These are phyloP conservation scores for Aspergillus ustus DNA, from an alignment of 2,329 filamentous ascomycete species.

Conservation along the genomic window DNA sequence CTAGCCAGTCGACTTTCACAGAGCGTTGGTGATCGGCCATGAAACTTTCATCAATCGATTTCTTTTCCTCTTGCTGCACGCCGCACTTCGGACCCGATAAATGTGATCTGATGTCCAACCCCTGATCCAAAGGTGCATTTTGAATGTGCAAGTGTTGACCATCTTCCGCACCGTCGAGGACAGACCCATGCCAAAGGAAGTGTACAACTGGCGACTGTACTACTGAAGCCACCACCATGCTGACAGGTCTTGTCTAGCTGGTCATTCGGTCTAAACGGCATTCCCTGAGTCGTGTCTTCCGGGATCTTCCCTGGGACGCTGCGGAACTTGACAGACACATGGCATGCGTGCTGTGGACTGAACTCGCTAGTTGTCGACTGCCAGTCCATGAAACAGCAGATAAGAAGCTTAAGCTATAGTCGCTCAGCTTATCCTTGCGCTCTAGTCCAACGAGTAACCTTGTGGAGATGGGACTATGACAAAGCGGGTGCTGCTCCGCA, in stretches of 20 bases:
- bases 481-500: too few species aligned
- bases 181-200: conserved; percentile 59
- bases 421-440: too few species aligned
- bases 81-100: neutral
- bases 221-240: conserved; percentile 48
- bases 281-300: conserved; percentile 50
- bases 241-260: conserved; percentile 24
- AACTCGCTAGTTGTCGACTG: too few species aligned
- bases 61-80: neutral
- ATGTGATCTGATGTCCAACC: neutral
- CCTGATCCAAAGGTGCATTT: neutral
- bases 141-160: neutral
- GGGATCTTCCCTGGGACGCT: conserved; percentile 49
- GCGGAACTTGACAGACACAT: conserved; percentile 43
- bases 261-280: conserved; percentile 46
- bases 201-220: conserved; percentile 60
- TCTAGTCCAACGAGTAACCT: too few species aligned
- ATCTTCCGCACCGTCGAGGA: conserved; percentile 46
- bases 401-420: too few species aligned
- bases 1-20: neutral
- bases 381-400: too few species aligned
- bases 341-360: too few species aligned
- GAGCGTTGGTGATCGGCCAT: neutral
- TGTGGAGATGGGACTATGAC: too few species aligned
- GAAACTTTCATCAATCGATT: neutral